Evolutionary conservation across 805 yeast genomes (phyloP).

Genomic region (Candida saitoana): DNA sequence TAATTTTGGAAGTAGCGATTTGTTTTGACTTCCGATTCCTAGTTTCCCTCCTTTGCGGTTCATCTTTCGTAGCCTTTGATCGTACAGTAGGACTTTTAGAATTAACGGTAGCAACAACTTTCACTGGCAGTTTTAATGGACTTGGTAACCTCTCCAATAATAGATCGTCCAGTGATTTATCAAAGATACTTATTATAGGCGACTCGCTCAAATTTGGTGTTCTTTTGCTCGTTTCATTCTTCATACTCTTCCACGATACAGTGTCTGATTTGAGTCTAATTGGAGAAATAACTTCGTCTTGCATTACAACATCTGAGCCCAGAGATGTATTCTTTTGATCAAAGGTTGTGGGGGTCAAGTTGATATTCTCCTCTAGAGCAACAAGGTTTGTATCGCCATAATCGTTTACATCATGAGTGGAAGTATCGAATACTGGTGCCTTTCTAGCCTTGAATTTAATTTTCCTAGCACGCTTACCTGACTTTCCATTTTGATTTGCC

Average conservation of each 20-base stretch:
- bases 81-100: not conserved
- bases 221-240: not conserved
- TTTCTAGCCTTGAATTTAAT: slow-evolving; percentile 1
- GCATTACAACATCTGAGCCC: not conserved
- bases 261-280: not conserved
- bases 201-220: no score
- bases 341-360: not conserved
- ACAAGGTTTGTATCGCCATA: slow-evolving; percentile 10
- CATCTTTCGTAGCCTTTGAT: not conserved
- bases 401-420: slow-evolving; percentile 8
- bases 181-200: slow-evolving; percentile 11
- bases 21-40: not conserved
- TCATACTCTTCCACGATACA: not conserved
- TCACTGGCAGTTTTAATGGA: not conserved
- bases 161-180: slow-evolving; percentile 9
- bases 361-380: slow-evolving; percentile 4
- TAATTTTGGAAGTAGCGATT: not conserved
- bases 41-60: not conserved
- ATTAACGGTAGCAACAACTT: not conserved
- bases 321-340: not conserved
- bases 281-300: not conserved
- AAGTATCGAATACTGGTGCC: slow-evolving; percentile 3
- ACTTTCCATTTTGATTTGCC: no score
- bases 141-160: not conserved
- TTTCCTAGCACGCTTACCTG: not conserved